Evolutionary conservation across 345 rosid genomes (phyloP), one percentile per base, ranked within the genome.

Genomic region (Bruguiera sexangula): DNA sequence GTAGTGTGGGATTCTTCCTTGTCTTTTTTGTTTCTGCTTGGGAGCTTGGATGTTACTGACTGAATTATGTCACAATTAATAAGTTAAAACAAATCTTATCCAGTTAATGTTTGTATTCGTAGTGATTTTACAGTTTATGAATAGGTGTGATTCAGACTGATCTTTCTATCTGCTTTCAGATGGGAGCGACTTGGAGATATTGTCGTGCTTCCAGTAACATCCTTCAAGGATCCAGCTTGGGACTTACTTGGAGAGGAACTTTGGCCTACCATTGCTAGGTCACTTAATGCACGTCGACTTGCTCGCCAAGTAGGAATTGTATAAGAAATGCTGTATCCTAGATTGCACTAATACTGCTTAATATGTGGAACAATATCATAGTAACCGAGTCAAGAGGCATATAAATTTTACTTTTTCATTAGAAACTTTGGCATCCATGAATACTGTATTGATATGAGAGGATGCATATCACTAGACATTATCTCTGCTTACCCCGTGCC

Each of bases 131-230:
- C 46, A 39, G 15, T 39, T 39, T 39, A 11, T 11, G 46, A 39
- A 39, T 2, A 39, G 46, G 15, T 39, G 0, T 69, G 16, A 26
- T 24, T 36, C 39, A 43, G 15, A 39, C 37, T 9, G 64, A 11
- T 3, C 59, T 50, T 65, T 21, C 16, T 80, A 32, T 56, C 69
- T 62, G 24, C 56, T 34, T 63, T 75, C 84, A 94, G 96, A 80
- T 94, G 97, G 98, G 98, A 89, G 65, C 81, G 89, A 60, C 88
- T 89, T 58, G 95, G 95, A 60, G 93, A 94, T 84, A 86, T 94
- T 69, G 82, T 87, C 80, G 93, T 94, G 75, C 89, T 93, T 71
- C 96, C 97, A 5, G 81, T 73, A 67, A 78, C 90, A 69, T 89
- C 90, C 58, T 94, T 91, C 78, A 85, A 63, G 75, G 96, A 94